These are phyloP conservation scores for Pholiota molesta DNA, from an alignment of 768 basidiomycete species.

Conservation along the genomic window DNA sequence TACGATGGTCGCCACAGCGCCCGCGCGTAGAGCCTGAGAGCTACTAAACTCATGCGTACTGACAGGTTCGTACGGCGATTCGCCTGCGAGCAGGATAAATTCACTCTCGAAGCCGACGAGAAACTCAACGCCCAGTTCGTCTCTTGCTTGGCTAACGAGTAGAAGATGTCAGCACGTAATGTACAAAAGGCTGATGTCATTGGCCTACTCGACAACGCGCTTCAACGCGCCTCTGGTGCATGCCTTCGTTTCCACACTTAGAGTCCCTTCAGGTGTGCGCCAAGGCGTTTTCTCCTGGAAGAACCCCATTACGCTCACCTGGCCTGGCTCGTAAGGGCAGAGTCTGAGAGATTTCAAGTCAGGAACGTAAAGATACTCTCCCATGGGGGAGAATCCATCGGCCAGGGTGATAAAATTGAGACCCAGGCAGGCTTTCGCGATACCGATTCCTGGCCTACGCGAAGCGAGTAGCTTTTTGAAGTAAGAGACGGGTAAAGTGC, in stretches of 20 bases:
- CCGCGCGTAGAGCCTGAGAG: constrained; percentile 41
- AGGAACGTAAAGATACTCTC: constrained; percentile 58
- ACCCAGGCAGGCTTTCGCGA: constrained; percentile 48
- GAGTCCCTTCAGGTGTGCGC: constrained; percentile 27
- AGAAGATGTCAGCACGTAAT: background rate
- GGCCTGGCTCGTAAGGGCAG: constrained; percentile 55
- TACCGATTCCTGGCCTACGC: constrained; percentile 49
- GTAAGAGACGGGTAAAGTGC: constrained; percentile 54
- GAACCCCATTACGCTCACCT: constrained; percentile 60
- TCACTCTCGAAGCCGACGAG: constrained; percentile 73
- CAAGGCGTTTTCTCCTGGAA: constrained; percentile 56
- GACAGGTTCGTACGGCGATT: constrained; percentile 46
- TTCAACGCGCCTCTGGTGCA: constrained; percentile 16
- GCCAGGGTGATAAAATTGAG: constrained; percentile 44
- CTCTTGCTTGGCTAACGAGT: constrained; percentile 22
- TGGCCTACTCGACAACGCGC: constrained; percentile 12
- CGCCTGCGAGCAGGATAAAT: constrained; percentile 64
- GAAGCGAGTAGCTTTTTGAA: constrained; percentile 52
- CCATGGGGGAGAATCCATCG: constrained; percentile 48
- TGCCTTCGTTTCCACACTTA: background rate
- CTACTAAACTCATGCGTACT: constrained; percentile 50
- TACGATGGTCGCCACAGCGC: constrained; percentile 43
- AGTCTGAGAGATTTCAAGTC: constrained; percentile 55
- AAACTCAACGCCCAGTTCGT: constrained; percentile 43
- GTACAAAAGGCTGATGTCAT: background rate